Percentiles rank a stretch among this genome's conserved stretches.
These are phyloP conservation scores for Alternaria brassicicola DNA, from an alignment of 2,329 filamentous ascomycete genomes.

Conservation along the genomic window DNA sequence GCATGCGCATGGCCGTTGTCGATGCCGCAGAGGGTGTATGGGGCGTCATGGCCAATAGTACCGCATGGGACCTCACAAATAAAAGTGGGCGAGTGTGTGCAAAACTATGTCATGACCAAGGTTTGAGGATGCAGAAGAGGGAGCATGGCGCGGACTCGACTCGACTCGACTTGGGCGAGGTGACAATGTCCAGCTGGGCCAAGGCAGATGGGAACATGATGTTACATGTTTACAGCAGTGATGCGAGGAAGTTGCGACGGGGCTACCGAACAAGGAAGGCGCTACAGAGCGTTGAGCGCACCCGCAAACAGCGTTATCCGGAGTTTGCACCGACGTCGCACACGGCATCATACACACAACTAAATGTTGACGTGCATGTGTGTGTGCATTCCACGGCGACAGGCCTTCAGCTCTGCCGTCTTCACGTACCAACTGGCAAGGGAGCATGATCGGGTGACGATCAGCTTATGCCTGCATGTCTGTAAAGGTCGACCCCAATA, in stretches of 20 bases:
- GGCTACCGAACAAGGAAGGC: conserved; percentile 22
- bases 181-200: background rate
- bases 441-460: background rate
- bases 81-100: conserved; percentile 16
- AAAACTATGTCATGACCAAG: conserved; percentile 17
- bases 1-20: background rate
- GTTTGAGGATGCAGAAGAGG: background rate
- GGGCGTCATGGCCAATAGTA: conserved; percentile 6
- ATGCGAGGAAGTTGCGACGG: background rate
- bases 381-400: background rate
- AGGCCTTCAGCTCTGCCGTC: conserved; percentile 1
- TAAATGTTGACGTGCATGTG: conserved; percentile 8
- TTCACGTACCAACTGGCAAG: background rate
- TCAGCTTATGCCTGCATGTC: conserved; percentile 11
- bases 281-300: conserved; percentile 6
- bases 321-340: conserved; percentile 15
- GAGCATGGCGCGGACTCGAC: background rate
- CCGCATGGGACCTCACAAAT: background rate
- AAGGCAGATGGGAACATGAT: background rate
- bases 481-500: conserved; percentile 30
- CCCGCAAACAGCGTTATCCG: conserved; percentile 16
- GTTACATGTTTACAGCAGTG: conserved; percentile 1
- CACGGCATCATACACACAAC: conserved; percentile 1
- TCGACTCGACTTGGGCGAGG: background rate
- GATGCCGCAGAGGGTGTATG: conserved; percentile 3